Percentiles rank a stretch among this genome's conserved stretches.
Conservation (phyloP, 2,329 filamentous ascomycete species). For the Magnaporthiopsis incrustans region DNA sequence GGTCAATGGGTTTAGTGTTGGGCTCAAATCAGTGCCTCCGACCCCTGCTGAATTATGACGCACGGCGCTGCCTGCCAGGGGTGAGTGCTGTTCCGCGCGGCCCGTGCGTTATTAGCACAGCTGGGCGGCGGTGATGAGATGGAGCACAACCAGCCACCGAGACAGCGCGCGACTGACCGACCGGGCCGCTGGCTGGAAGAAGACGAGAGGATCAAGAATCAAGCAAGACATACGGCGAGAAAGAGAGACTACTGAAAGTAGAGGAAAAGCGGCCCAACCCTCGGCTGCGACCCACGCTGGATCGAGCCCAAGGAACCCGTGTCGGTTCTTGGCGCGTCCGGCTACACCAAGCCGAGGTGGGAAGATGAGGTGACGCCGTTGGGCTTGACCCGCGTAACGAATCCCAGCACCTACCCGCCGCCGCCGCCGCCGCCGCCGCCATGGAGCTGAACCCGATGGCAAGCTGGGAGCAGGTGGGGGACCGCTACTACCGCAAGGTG, state of each 20-base stretch:
- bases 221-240: not conserved
- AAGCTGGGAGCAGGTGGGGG: slow-evolving; percentile 90
- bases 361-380: not conserved
- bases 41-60: not conserved
- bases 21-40: not conserved
- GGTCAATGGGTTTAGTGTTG: not conserved
- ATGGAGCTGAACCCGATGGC: slow-evolving; percentile 64
- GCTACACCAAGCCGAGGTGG: not conserved
- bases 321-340: not conserved
- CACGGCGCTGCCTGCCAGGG: not conserved
- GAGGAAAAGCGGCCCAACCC: slow-evolving; percentile 14
- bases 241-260: slow-evolving; percentile 21
- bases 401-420: not conserved
- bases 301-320: not conserved
- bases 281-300: not conserved
- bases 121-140: not conserved
- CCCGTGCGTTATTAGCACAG: not conserved
- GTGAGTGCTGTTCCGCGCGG: not conserved
- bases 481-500: slow-evolving; percentile 91
- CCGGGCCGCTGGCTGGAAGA: not conserved
- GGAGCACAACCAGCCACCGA: not conserved
- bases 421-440: too few relatives aligned
- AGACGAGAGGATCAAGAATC: not conserved
- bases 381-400: not conserved
- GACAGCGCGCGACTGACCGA: not conserved